Evolutionary conservation across 495 filamentous ascomycete genomes (phyloP), one percentile per base, ranked within the genome.

Genomic region (Podospora anserina): DNA sequence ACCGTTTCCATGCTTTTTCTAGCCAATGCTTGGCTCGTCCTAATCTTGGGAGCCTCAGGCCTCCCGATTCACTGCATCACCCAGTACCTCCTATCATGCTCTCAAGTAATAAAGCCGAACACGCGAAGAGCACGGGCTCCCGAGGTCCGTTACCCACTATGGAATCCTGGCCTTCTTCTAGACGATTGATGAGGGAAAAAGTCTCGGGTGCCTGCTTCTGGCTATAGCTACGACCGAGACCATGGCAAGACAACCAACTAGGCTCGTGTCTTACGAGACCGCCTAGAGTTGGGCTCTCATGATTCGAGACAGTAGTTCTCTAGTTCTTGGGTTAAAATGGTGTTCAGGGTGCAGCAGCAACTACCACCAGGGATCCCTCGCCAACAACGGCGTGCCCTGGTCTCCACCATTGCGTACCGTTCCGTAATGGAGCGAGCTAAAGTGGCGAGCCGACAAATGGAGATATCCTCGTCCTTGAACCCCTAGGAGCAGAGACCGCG

Each of bases 1-100:
- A 63, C 34, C 9, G 20, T 63, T 63, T 63, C 61, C 60, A 63
- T 28, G 19, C n/a, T 6, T 19, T n/a, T 63, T 63, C 61, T 63
- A 44, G 61, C 32, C 34, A 58, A 39, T 19, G 34, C 61, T 63
- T 63, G 61, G 61, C 61, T 44, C 19, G 4, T 20, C 61, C 34
- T 63, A 32, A 20, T 15, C 61, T 63, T 2, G 34, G 34, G 61
- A 63, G 34, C 61, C 30, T 63, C 61, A 39, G 34, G 30, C 28
- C 34, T 63, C 30, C 20, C 0, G 61, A 63, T 44, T 49, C 30
- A 63, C 11, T 18, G 27, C 27, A 16, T 28, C 34, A 19, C 11
- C 59, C 30, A 61, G n/a, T 58, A 58, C 15, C 39, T 16, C 9
- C 13, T 49, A 49, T 49, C 39, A 49, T 49, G 13, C 13, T 49